Base-by-base conservation (phyloP, 73 alveolate species). In the Paramecium sexaurelia region DNA sequence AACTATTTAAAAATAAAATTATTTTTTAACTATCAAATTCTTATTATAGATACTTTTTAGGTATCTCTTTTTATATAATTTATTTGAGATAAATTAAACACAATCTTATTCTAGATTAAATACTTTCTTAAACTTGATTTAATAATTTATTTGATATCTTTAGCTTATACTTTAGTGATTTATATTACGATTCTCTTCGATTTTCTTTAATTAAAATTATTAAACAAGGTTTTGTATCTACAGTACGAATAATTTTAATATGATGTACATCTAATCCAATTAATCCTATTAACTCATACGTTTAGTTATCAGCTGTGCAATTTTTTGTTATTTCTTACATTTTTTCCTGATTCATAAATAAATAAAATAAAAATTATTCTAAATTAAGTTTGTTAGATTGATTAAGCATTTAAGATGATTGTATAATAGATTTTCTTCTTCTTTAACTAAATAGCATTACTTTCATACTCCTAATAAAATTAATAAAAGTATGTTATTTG, bases 261-360 rank as follows among this genome's bases (percentile, higher is more conserved):
- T 61, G 83, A 61, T 61, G 83, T 0, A 61, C 83, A 61, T 61
- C 83, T 29, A 61, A 32, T 29, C 83, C 83, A 61, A 29, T 61
- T 6, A 61, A 11, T 13, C 83, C 83, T 10, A 61, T 61, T 27
- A 61, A 22, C 26, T 61, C 47, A 26, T 61, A 32, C 20, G 39
- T 61, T 61, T 26, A 29, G 11, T 61, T 19, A 61, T 61, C 83
- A 22, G 11, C 5, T 9, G 43, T 61, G 3, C 83, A 32, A 26
- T 61, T 61, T 6, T 61, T 29, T 3, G 43, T 26, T 61, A 61
- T 9, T 29, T 29, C 39, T 26, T 61, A 29, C 43, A 61, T 29
- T 26, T 61, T 61, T 27, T 61, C 83, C 2, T 61, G 47, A 61
- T 61, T 24, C 43, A 32, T 32, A 61, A 61, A 61, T 61, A 61